Base-by-base conservation (phyloP, 2,329 filamentous ascomycete species). In the Zymoseptoria pseudotritici region DNA sequence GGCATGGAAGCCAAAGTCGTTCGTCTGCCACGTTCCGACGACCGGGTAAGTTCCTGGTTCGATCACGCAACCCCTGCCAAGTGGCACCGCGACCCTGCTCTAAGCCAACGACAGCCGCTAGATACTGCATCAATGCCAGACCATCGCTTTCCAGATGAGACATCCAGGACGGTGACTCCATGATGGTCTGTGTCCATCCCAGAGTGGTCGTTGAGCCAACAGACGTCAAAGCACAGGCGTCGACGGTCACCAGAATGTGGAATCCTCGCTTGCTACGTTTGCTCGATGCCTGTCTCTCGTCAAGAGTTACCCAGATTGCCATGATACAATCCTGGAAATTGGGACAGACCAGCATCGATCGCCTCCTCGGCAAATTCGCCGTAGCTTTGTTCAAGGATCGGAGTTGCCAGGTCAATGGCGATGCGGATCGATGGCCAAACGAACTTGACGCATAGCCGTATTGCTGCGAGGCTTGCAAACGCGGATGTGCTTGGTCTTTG, bases 381-480 rank as follows among this genome's bases (percentile, higher is more conserved):
- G 13, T n/a, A n/a, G 36, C 36, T 53, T 26, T 29, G 17, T 19
- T 29, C 22, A n/a, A 29, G 22, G 22, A 53, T 53, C 21, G 52
- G 21, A 26, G n/a, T 53, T 22, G 2, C 7, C 29, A 26, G 22
- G 29, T 29, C 22, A 29, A 26, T 31, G 9, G 22, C 20, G 52
- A 24, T 19, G 22, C 52, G n/a, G 52, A 29, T 26, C 52, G 22
- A n/a, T 29, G 29, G 29, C 24, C 13, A 29, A 24, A 53, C 22
- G 52, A 53, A 29, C 11, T 19, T 26, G 52, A 29, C 22, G 22
- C 29, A 24, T 24, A 19, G 20, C 52, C 50, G 46, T 55, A 17
- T 42, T 46, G 57, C 54, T 46, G 59, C 57, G 52, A 56, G 58
- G 59, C 56, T 57, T 55, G 58, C 61, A 63, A 63, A 63, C 61